phyloP scores from a whole-genome alignment of 495 filamentous ascomycete species.

The Penicillium daleae region DNA sequence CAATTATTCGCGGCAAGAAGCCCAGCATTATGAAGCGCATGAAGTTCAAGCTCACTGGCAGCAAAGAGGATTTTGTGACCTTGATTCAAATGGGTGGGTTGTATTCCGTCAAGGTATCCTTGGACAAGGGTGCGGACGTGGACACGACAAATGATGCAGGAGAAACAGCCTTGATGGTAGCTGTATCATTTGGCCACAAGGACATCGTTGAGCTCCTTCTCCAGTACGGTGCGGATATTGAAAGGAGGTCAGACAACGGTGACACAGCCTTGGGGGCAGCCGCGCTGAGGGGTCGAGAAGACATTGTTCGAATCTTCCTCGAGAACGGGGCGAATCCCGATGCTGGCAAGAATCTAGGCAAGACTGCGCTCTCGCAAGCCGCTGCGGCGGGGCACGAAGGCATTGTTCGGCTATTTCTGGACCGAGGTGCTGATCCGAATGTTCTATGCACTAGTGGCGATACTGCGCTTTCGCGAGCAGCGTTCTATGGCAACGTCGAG shows the following conservation, averaged over 20 bases:
- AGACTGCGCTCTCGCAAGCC: slow-evolving; percentile 31
- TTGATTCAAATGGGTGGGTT: slow-evolving; percentile 13
- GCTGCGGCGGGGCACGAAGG: slow-evolving; percentile 38
- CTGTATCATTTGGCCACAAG: slow-evolving; percentile 24
- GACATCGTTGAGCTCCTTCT: slow-evolving; percentile 32
- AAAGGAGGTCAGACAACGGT: slow-evolving; percentile 20
- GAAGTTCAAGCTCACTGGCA: slow-evolving; percentile 14
- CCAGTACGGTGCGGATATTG: slow-evolving; percentile 29
- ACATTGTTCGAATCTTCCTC: slow-evolving; percentile 37
- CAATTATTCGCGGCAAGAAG: slow-evolving; percentile 10
- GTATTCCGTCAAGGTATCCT: slow-evolving; percentile 10
- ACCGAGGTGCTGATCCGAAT: slow-evolving; percentile 47
- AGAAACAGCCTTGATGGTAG: slow-evolving; percentile 45
- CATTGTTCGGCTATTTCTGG: slow-evolving; percentile 44
- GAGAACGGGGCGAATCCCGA: slow-evolving; percentile 29
- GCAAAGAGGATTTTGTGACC: slow-evolving; percentile 19
- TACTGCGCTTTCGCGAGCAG: slow-evolving; percentile 48
- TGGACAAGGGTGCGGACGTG: slow-evolving; percentile 44
- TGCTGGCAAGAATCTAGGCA: neutral
- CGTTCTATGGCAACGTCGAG: slow-evolving; percentile 38
- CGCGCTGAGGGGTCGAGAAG: slow-evolving; percentile 35
- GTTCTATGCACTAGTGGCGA: slow-evolving; percentile 34
- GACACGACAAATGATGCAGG: slow-evolving; percentile 36
- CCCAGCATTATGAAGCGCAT: slow-evolving; percentile 21
- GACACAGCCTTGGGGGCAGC: slow-evolving; percentile 41